Conservation (phyloP, 257 asterid genomes). For the Solanum etuberosum region DNA sequence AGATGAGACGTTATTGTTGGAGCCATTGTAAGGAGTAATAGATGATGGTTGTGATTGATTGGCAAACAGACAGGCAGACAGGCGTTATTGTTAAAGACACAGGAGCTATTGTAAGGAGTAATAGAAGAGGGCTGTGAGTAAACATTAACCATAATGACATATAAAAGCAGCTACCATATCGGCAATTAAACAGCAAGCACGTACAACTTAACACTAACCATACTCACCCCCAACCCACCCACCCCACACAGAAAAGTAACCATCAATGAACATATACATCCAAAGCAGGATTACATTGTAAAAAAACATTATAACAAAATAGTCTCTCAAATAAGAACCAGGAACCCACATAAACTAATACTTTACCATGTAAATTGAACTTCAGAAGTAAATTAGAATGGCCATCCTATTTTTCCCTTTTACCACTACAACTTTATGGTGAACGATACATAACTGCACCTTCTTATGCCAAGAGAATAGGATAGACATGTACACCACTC, state of each 20-base stretch:
- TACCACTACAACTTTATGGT: neutral
- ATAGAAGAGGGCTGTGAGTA: neutral
- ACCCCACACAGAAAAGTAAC: neutral
- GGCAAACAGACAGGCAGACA: neutral
- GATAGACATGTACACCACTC: neutral
- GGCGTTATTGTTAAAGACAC: neutral
- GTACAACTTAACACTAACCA: neutral
- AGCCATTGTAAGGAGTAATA: neutral
- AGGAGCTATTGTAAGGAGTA: neutral
- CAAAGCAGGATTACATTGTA: neutral
- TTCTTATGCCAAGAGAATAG: neutral
- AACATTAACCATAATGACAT: neutral
- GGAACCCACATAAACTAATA: neutral
- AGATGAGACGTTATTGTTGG: neutral
- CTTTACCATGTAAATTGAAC: neutral
- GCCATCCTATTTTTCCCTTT: neutral
- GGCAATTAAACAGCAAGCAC: neutral
- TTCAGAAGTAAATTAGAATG: neutral
- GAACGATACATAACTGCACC: neutral
- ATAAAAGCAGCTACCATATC: neutral
- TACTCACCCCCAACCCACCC: neutral
- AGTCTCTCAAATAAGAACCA: neutral
- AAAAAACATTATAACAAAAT: neutral
- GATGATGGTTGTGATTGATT: constrained; percentile 11
- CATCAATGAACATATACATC: neutral